phyloP scores from a whole-genome alignment of 345 rosid species.

The Rhodomyrtus tomentosa region DNA sequence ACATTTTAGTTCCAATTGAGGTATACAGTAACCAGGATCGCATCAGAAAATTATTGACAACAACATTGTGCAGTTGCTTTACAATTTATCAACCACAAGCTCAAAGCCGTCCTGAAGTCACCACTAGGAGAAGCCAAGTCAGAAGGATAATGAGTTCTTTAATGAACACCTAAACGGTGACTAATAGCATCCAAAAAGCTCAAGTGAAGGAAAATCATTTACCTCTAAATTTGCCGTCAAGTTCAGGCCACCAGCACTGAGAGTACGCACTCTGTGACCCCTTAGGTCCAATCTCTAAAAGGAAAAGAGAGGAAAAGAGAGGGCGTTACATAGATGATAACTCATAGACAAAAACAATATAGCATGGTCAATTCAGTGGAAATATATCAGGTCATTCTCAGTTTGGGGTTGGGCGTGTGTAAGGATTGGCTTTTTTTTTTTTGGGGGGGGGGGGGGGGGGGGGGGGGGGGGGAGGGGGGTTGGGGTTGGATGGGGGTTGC shows the following conservation, averaged over 20 bases:
- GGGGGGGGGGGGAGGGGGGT: too few species aligned
- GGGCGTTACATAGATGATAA: neutral
- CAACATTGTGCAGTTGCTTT: neutral
- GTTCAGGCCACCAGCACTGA: constrained; percentile 67
- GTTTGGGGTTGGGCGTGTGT: neutral
- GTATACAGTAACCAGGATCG: neutral
- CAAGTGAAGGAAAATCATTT: neutral
- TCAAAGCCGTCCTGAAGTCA: neutral
- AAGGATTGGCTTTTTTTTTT: too few species aligned
- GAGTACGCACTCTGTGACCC: constrained; percentile 84
- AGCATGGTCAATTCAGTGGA: neutral
- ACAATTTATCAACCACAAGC: neutral
- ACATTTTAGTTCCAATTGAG: neutral
- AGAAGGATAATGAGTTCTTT: neutral
- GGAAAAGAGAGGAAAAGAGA: constrained; percentile 11
- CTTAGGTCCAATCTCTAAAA: constrained; percentile 89
- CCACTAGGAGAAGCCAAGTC: neutral
- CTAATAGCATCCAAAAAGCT: neutral
- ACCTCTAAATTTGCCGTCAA: constrained; percentile 89
- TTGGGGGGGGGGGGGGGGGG: too few species aligned
- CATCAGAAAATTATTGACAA: neutral
- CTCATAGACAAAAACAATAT: neutral
- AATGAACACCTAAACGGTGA: neutral
- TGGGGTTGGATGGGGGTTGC: too few species aligned
- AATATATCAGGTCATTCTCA: neutral